Conservation (phyloP, 2,329 filamentous ascomycete species). For the Colletotrichum horii region DNA sequence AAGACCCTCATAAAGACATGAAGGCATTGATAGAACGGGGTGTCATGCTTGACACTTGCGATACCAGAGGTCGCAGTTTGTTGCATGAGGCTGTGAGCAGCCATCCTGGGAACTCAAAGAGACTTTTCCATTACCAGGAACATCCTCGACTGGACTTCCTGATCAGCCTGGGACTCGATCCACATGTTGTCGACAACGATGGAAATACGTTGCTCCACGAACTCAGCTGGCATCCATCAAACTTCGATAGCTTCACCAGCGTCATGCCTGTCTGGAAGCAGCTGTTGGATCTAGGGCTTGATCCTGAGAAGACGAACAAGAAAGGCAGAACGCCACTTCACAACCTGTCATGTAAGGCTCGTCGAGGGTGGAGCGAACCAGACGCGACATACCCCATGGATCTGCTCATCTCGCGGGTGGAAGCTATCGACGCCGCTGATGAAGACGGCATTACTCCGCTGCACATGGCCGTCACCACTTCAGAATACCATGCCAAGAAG, state of each 20-base stretch:
- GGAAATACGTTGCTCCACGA: conserved; percentile 30
- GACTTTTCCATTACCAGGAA: background rate
- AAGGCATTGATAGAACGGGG: conserved; percentile 19
- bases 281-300: conserved; percentile 18
- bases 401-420: conserved; percentile 20
- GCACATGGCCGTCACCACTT: conserved; percentile 26
- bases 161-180: conserved; percentile 3
- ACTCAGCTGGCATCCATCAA: background rate
- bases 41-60: conserved; percentile 8
- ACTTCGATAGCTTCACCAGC: background rate
- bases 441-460: conserved; percentile 27
- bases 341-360: conserved; percentile 15
- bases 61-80: conserved; percentile 21
- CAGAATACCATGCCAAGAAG: conserved; percentile 23
- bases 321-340: conserved; percentile 27
- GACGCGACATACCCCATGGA: background rate
- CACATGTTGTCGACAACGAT: conserved; percentile 18
- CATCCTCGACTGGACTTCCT: conserved; percentile 5
- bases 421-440: background rate
- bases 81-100: conserved; percentile 21
- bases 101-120: background rate
- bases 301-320: conserved; percentile 22
- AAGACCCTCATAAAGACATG: background rate
- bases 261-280: conserved; percentile 11
- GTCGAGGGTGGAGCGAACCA: background rate